Evolutionary conservation across 305 asterid species (phyloP), one percentile per base, ranked within the genome.

Genomic region (Fraxinus xanthoxyloides): DNA sequence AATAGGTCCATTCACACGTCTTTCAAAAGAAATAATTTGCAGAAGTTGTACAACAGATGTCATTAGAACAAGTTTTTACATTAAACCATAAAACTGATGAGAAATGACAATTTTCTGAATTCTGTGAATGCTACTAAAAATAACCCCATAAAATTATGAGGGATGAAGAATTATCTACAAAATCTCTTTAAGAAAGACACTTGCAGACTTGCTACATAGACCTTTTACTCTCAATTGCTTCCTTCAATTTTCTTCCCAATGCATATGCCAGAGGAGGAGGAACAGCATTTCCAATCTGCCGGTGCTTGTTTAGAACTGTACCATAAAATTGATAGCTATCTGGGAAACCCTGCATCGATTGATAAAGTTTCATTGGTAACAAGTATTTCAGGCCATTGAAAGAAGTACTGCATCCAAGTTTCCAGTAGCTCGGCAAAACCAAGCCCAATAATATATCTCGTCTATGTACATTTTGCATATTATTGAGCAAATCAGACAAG

Each of bases 211-310:
- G 61, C 23, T 19, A 56, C 12, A 51, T 19, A n/a, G 67, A 19
- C 28, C 70, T 61, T 72, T 74, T 85, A 40, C 86, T 86, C 83
- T 88, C 90, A 9, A 89, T 80, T 6, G 95, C 92, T 84, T 93
- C 97, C 83, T 89, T 93, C 19, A 93, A 90, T 84, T 89, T 93
- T 73, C 82, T 73, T 26, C 97, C 97, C 34, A 93, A 78, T 46
- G 96, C 97, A 81, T 87, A 90, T 13, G 97, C 94, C 43, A 93
- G 84, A 32, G 97, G 97, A 73, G 95, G 97, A 48, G 94, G 97
- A 76, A 92, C 97, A 0, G 97, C 97, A 80, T 92, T 92, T 32
- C 97, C 97, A 63, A 92, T 88, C 83, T 92, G 95, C 76, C 90
- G 80, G 83, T 93, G 94, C 83, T 90, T 90, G 82, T 91, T 90